A percentile compares a stretch with the other conserved stretches of the same genome.
These are phyloP conservation scores for Pseudonitzschia pungens DNA, from an alignment of 108 stramenopile genomes.

Conservation along the genomic window DNA sequence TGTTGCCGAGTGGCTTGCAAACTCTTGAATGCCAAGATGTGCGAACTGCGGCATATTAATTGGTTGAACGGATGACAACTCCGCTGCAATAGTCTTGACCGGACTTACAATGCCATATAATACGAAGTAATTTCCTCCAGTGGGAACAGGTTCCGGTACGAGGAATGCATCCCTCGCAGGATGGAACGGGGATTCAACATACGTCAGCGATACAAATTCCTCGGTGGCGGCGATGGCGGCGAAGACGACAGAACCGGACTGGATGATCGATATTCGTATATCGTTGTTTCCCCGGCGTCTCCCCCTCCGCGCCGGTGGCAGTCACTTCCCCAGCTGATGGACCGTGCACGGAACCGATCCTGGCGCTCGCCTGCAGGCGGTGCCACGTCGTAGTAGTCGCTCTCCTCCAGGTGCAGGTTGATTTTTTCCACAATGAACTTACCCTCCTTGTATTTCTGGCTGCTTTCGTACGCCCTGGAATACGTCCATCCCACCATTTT, in stretches of 20 bases:
- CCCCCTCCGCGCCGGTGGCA: constrained; percentile 4
- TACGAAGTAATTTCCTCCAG: no score
- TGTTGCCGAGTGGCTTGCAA: no score
- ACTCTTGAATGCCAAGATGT: no score
- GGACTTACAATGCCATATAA: no score
- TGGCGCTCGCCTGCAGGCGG: constrained; percentile 73
- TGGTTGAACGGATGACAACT: no score
- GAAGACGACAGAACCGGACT: constrained; percentile 3
- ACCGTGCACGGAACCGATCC: constrained; percentile 72
- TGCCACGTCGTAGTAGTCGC: constrained; percentile 54
- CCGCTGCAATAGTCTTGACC: no score
- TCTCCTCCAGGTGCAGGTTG: constrained; percentile 78
- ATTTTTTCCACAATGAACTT: constrained; percentile 94
- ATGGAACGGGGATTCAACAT: neutral
- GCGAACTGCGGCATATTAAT: no score
- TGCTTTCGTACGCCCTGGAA: constrained; percentile 77
- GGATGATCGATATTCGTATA: constrained; percentile 31
- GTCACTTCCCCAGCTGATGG: constrained; percentile 76
- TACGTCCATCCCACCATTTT: constrained; percentile 95
- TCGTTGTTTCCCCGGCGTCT: constrained; percentile 12
- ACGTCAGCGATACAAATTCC: neutral
- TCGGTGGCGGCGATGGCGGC: neutral
- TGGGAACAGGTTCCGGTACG: neutral
- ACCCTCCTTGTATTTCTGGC: constrained; percentile 94
- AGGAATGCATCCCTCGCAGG: neutral